A percentile compares a stretch with the other conserved stretches of the same genome.
These are phyloP conservation scores for Voacanga thouarsii DNA, from an alignment of 257 asterid species.

Conservation along the genomic window DNA sequence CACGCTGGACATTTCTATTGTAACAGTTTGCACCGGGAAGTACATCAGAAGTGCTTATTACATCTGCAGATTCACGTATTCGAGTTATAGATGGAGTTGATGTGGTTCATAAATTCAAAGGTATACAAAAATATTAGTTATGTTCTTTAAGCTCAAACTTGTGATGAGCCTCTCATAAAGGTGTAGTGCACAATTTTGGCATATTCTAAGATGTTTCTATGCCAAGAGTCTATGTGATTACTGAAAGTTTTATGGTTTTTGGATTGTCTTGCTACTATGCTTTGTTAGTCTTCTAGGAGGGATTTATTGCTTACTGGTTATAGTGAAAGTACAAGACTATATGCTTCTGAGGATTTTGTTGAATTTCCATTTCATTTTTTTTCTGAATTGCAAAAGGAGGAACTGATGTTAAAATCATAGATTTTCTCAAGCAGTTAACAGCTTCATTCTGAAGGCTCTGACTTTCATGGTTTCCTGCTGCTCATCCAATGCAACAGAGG, in stretches of 20 bases:
- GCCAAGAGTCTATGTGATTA: neutral
- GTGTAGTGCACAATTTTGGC: too few relatives aligned
- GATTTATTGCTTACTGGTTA: too few relatives aligned
- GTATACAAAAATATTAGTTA: constrained; percentile 28
- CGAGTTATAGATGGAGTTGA: constrained; percentile 83
- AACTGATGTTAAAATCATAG: too few relatives aligned
- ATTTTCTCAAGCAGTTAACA: too few relatives aligned
- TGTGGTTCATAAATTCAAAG: constrained; percentile 94
- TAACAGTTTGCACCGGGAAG: constrained; percentile 95
- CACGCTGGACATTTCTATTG: constrained; percentile 26
- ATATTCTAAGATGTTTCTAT: too few relatives aligned
- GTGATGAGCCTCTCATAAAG: neutral
- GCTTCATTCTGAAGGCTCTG: too few relatives aligned
- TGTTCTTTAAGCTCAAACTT: neutral
- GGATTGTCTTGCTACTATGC: neutral
- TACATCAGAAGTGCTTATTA: constrained; percentile 81
- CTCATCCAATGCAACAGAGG: too few relatives aligned
- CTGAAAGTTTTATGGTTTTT: neutral
- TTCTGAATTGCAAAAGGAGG: too few relatives aligned
- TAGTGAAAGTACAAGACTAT: neutral
- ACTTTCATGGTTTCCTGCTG: too few relatives aligned
- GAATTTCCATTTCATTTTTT: neutral
- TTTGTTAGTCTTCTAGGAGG: neutral
- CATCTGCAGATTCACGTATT: constrained; percentile 95
- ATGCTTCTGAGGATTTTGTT: neutral